Evolutionary conservation across 2,329 filamentous ascomycete species (phyloP).

Genomic region (Colletotrichum salicis): DNA sequence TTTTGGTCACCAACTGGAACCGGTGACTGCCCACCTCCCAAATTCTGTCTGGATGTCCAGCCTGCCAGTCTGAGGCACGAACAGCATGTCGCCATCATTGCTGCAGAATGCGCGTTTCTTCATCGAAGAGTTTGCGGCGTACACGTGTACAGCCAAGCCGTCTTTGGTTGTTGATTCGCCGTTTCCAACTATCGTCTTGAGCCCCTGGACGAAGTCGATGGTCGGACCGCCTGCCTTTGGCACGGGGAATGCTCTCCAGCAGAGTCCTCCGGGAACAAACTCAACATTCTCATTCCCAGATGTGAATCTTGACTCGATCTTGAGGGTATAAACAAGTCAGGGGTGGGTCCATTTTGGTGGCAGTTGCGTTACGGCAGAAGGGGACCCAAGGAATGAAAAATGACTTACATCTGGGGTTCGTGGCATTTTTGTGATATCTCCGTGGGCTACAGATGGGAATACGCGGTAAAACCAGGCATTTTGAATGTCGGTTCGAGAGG

Average conservation of each 20-base stretch:
- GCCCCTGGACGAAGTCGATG: slow-evolving; percentile 58
- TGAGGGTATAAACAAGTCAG: not conserved
- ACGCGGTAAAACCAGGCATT: slow-evolving; percentile 47
- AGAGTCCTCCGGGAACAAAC: slow-evolving; percentile 51
- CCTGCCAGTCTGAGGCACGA: slow-evolving; percentile 70
- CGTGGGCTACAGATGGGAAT: slow-evolving; percentile 42
- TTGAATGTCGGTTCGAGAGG: slow-evolving; percentile 32
- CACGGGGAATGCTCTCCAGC: slow-evolving; percentile 51
- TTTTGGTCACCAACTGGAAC: slow-evolving; percentile 12
- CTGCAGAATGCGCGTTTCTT: slow-evolving; percentile 56
- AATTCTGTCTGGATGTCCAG: slow-evolving; percentile 75
- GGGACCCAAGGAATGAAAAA: not conserved
- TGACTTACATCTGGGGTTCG: slow-evolving; percentile 30
- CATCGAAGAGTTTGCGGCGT: slow-evolving; percentile 59
- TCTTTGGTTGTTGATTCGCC: slow-evolving; percentile 62
- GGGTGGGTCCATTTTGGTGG: not conserved
- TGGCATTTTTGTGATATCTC: slow-evolving; percentile 23
- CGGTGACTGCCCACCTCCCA: slow-evolving; percentile 54
- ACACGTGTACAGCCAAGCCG: slow-evolving; percentile 60
- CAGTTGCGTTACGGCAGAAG: slow-evolving; percentile 8
- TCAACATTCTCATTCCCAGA: slow-evolving; percentile 52
- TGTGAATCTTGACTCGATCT: slow-evolving; percentile 48
- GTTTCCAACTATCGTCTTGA: slow-evolving; percentile 60
- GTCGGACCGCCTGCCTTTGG: slow-evolving; percentile 13
- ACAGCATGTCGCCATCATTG: slow-evolving; percentile 73